Base-by-base conservation (phyloP, 139 green algal species). In the Gonium pectorale region DNA sequence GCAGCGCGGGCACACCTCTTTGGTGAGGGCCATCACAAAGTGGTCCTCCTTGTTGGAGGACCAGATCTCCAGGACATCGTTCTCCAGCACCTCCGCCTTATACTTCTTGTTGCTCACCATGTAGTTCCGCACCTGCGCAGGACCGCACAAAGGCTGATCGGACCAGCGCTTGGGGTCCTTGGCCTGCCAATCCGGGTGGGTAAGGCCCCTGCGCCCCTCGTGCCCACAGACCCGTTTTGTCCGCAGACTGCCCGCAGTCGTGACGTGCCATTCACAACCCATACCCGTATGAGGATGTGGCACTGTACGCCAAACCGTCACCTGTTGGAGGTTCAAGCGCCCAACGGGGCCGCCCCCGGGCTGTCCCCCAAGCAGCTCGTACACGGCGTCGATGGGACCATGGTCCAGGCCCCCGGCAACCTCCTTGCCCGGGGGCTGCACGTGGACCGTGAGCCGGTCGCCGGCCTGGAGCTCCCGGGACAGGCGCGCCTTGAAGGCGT, bases 1-100 rank as follows among this genome's bases (percentile, higher is more conserved):
- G 38, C 64, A 71, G 19, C 21, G 35, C 64, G 35, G 46, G 64
- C 64, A 71, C 11, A 71, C 64, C 64, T 71, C 64, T 46, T 71
- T 71, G 19, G 46, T 46, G 35, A 71, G 46, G 31, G 35, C 64
- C 64, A 71, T 44, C 2, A 71, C 64, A 26, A 71, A 71, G 33
- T 71, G 64, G 31, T 71, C 64, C 33, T 6, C 17, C 64, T 44
- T 71, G 21, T 33, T 49, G 19, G 64, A 49, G 9, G 64, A 15
- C 64, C 64, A 71, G 17, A 71, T 6, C 38, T 71, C 33, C 64
- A 71, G 35, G 64, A 35, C 46, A 19, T 71, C 64, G 22, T 35
- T 35, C 2, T 33, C 26, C 26, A 71, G 27, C 22, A 71, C 64
- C 38, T 71, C 64, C 64, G 64, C 64, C 64, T 71, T 71, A 26